Evolutionary conservation across 352 stramenopile genomes (phyloP), one percentile per base, ranked within the genome.

Genomic region (Phytophthora pini): DNA sequence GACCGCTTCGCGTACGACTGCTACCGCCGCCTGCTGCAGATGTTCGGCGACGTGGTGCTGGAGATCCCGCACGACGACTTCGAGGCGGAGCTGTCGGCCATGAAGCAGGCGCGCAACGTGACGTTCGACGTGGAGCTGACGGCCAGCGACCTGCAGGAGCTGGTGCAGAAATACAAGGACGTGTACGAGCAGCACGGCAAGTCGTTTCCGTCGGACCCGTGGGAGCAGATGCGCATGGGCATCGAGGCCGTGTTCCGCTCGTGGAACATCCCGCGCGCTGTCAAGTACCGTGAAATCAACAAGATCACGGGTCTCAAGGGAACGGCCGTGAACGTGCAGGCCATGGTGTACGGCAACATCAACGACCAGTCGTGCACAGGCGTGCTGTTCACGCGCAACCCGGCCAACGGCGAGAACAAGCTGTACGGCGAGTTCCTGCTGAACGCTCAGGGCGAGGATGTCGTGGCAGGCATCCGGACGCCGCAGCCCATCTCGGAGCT

Each of bases 261-360:
- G 55, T 65, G 62, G 56, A 70, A 70, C 49, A 70, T 66, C 62
- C 62, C 62, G 41, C 62, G 62, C 43, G 62, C 62, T 22, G 56
- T 70, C 48, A 70, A 66, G 36, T 66, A 70, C 55, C 62, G 62
- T 49, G 56, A 66, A 44, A 70, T 71, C 51, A 67, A 71, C 63
- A 71, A 67, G 43, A 71, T 71, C 50, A 67, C 56, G 34, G 63
- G 49, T 11, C 50, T 71, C 63, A 67, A 71, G 56, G 63, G 63
- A 5, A 67, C 56, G 36, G 50, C 63, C 38, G 49, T 71, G 36
- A 67, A 71, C 56, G 63, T 71, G 63, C 62, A 70, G 34, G 54
- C 62, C 41, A 70, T 70, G 62, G 54, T 65, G 62, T 65, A 65
- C 48, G 54, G 56, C 44, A 67, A 71, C 63, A 71, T 67, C 38